These are phyloP conservation scores for Nemania bipapillata DNA, from an alignment of 2,329 filamentous ascomycete genomes.

Conservation along the genomic window DNA sequence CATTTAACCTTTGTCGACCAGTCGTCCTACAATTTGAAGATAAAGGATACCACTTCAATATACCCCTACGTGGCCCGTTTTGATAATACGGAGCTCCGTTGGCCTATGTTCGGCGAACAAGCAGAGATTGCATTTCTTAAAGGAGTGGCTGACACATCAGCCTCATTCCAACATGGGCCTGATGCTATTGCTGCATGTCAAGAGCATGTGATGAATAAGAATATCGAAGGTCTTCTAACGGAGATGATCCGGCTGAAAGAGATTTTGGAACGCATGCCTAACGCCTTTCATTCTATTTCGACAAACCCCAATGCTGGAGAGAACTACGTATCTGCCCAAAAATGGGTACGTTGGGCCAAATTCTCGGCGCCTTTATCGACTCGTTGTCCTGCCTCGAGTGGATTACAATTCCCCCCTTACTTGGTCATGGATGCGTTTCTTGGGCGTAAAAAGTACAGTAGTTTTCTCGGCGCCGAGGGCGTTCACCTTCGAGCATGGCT, in stretches of 20 bases:
- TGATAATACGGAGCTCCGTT: constrained; percentile 65
- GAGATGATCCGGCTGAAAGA: constrained; percentile 64
- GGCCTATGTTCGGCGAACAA: constrained; percentile 65
- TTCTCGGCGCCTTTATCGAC: constrained; percentile 64
- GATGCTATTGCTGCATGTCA: constrained; percentile 65
- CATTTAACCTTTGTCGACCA: constrained; percentile 66
- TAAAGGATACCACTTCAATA: constrained; percentile 60
- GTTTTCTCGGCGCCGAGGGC: constrained; percentile 63
- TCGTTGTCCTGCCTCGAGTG: constrained; percentile 62
- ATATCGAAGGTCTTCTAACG: constrained; percentile 61
- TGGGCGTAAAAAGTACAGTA: constrained; percentile 57
- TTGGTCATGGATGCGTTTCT: constrained; percentile 67
- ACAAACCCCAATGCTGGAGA: constrained; percentile 64
- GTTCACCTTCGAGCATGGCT: constrained; percentile 65
- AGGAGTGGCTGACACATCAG: constrained; percentile 60
- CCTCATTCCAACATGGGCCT: constrained; percentile 63
- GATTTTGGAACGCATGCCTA: constrained; percentile 64
- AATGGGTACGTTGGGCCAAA: constrained; percentile 63
- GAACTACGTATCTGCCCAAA: constrained; percentile 61
- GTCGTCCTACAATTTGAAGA: constrained; percentile 64
- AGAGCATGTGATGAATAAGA: constrained; percentile 64
- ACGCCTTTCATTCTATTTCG: constrained; percentile 65
- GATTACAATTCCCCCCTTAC: constrained; percentile 64
- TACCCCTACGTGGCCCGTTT: constrained; percentile 63
- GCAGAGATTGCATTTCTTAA: constrained; percentile 64